phyloP scores from a whole-genome alignment of 108 stramenopile genomes.

The Discostella stelligeroides region DNA sequence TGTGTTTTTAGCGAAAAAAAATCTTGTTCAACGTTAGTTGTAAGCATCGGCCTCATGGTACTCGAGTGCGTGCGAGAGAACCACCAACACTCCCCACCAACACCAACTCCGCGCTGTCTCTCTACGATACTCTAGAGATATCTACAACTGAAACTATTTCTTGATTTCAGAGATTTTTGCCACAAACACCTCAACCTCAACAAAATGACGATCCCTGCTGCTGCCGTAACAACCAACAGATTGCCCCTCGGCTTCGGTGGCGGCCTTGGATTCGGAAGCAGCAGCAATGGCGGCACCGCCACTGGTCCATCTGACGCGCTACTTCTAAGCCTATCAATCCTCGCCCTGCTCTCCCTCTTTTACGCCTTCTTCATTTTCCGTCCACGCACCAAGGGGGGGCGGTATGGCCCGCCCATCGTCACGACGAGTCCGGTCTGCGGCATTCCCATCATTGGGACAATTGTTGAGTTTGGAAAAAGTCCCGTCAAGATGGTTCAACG shows the following conservation, averaged over 20 bases:
- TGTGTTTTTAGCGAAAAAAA: too few species aligned
- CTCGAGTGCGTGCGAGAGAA: too few species aligned
- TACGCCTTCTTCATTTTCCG: conserved; percentile 40
- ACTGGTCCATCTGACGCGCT: conserved; percentile 27
- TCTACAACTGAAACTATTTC: too few species aligned
- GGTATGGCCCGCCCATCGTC: conserved; percentile 73
- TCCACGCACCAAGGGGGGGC: conserved; percentile 52
- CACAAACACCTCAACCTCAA: too few species aligned
- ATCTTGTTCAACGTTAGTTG: too few species aligned
- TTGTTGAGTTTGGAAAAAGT: conserved; percentile 85
- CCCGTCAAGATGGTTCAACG: conserved; percentile 92
- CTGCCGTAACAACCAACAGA: not conserved
- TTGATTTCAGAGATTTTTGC: too few species aligned
- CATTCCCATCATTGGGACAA: conserved; percentile 81
- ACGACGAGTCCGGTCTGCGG: conserved; percentile 56
- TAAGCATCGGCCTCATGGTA: too few species aligned
- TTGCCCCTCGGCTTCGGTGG: conserved; percentile 1
- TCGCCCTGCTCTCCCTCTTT: conserved; percentile 27
- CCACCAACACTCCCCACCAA: too few species aligned
- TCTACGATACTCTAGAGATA: too few species aligned
- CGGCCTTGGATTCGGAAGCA: conserved; percentile 11
- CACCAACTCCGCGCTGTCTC: too few species aligned
- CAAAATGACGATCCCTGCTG: too few species aligned
- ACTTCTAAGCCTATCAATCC: conserved; percentile 12
- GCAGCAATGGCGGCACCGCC: conserved; percentile 1